These are phyloP conservation scores for Xerocomus potaroensis DNA, from an alignment of 768 basidiomycete species.

Conservation along the genomic window DNA sequence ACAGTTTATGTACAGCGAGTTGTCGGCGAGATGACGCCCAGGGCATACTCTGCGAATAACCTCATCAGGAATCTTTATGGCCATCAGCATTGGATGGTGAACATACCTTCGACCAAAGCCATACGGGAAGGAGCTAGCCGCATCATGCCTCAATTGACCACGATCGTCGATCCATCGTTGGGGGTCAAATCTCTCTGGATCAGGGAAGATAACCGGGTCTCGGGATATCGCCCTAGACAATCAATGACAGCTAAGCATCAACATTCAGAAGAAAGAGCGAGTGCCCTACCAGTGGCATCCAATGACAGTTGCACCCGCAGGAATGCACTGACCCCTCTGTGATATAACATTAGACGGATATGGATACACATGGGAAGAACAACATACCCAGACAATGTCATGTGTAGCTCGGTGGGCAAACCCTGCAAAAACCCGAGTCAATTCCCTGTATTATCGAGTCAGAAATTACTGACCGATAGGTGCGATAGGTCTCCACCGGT, in stretches of 20 bases:
- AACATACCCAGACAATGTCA: conserved; percentile 54
- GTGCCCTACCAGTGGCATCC: conserved; percentile 17
- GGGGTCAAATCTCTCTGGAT: conserved; percentile 48
- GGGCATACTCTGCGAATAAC: conserved; percentile 46
- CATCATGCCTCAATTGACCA: conserved; percentile 40
- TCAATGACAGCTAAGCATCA: background rate
- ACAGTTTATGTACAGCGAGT: conserved; percentile 58
- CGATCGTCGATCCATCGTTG: conserved; percentile 47
- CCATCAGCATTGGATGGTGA: background rate
- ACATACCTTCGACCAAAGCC: conserved; percentile 45
- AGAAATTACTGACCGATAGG: conserved; percentile 18
- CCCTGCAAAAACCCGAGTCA: conserved; percentile 20
- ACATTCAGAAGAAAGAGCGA: background rate
- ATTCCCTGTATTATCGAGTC: no score
- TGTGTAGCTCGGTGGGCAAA: conserved; percentile 59
- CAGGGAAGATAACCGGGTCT: conserved; percentile 21
- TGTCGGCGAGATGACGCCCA: conserved; percentile 47
- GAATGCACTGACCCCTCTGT: conserved; percentile 23
- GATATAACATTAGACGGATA: background rate
- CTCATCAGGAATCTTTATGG: background rate
- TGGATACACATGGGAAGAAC: no score
- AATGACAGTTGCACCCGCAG: conserved; percentile 19
- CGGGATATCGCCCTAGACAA: conserved; percentile 18
- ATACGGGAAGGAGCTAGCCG: conserved; percentile 41
- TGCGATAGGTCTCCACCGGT: conserved; percentile 33